phyloP scores from a whole-genome alignment of 768 basidiomycete genomes.

The Mycena venus region DNA sequence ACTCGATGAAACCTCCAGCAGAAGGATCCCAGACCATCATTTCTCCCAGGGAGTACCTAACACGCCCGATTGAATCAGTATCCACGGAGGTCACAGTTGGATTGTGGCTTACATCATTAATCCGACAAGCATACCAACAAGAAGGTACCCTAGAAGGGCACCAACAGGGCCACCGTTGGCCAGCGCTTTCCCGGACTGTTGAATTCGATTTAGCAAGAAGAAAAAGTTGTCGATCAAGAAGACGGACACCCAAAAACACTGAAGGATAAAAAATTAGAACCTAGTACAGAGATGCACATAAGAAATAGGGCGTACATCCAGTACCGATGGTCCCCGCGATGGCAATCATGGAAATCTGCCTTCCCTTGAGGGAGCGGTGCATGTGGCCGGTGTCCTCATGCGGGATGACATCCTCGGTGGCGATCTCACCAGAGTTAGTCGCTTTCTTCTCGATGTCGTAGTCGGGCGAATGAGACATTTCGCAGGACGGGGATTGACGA shows the following conservation, averaged over 20 bases:
- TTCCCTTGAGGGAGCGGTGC: constrained; percentile 47
- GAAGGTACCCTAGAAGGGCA: constrained; percentile 55
- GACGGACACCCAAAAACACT: constrained; percentile 34
- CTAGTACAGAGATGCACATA: background rate
- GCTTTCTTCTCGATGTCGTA: constrained; percentile 37
- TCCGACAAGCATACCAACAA: constrained; percentile 54
- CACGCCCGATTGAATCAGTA: background rate
- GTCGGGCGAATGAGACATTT: constrained; percentile 31
- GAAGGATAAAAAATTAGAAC: background rate
- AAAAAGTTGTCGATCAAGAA: background rate
- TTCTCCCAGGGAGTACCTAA: constrained; percentile 40
- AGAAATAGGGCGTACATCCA: constrained; percentile 39
- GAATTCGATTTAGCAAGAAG: background rate
- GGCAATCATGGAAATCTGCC: constrained; percentile 51
- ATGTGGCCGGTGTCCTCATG: constrained; percentile 26
- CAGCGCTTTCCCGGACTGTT: constrained; percentile 47
- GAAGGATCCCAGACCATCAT: constrained; percentile 44
- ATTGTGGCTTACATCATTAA: constrained; percentile 41
- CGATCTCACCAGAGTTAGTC: constrained; percentile 19
- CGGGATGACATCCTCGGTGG: constrained; percentile 24
- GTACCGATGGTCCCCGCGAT: constrained; percentile 49
- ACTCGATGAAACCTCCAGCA: constrained; percentile 42
- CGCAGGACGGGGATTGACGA: background rate
- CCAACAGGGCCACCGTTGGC: constrained; percentile 61
- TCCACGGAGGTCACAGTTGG: no score